phyloP scores from a whole-genome alignment of 495 filamentous ascomycete species.

The Xylaria acuta region DNA sequence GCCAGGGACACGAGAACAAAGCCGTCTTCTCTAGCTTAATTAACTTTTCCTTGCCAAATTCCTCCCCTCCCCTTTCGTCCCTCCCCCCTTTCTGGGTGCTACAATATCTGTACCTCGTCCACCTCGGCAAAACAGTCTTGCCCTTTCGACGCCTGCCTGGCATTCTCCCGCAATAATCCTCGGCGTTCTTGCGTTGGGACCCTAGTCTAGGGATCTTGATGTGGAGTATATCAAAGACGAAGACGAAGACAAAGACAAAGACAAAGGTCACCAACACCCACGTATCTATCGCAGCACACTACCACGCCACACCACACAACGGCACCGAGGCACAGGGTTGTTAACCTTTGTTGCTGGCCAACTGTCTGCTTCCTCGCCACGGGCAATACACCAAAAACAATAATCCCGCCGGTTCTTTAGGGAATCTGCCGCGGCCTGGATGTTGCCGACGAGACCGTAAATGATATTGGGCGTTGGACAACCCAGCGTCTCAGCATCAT shows the following conservation, averaged over 20 bases:
- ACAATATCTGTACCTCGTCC: background rate
- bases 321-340: background rate
- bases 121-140: conserved; percentile 6
- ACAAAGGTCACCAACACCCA: conserved; percentile 13
- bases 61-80: background rate
- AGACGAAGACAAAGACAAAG: conserved; percentile 19
- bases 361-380: conserved; percentile 8
- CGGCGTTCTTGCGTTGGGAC: background rate
- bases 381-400: background rate
- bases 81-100: background rate
- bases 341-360: conserved; percentile 15
- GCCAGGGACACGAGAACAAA: background rate
- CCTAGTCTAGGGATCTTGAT: conserved; percentile 9
- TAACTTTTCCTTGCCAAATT: conserved; percentile 16
- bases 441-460: conserved; percentile 9
- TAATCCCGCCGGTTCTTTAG: background rate
- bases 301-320: background rate
- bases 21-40: conserved; percentile 12
- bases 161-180: conserved; percentile 22
- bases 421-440: background rate
- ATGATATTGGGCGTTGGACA: background rate
- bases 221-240: conserved; percentile 16
- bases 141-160: conserved; percentile 6
- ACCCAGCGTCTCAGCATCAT: background rate
- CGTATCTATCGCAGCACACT: background rate